These are phyloP conservation scores for Rhazya stricta DNA, from an alignment of 257 asterid species.

Conservation along the genomic window DNA sequence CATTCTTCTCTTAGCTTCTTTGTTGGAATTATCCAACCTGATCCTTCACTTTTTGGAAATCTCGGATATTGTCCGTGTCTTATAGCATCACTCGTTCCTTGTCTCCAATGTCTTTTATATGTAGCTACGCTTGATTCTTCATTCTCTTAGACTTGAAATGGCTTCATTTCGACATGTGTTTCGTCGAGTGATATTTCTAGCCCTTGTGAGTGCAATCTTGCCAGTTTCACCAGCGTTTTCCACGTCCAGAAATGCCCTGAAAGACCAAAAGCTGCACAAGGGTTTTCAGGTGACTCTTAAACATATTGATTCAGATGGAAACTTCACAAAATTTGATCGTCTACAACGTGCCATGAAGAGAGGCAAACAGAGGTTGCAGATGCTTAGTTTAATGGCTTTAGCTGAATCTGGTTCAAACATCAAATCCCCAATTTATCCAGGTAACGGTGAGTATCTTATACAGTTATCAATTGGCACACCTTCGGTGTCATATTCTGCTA, in stretches of 20 bases:
- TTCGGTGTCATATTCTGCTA: slow-evolving; percentile 43
- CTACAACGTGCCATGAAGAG: slow-evolving; percentile 65
- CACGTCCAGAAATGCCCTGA: slow-evolving; percentile 36
- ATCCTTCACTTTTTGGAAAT: slow-evolving; percentile 1
- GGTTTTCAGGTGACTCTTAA: slow-evolving; percentile 53
- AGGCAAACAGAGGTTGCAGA: slow-evolving; percentile 44
- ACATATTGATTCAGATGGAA: slow-evolving; percentile 56
- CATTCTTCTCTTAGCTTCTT: neutral
- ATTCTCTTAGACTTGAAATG: slow-evolving; percentile 6
- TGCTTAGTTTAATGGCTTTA: slow-evolving; percentile 39
- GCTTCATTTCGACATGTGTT: slow-evolving; percentile 16
- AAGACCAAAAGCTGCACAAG: slow-evolving; percentile 7
- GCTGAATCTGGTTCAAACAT: slow-evolving; percentile 29
- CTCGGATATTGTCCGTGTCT: neutral
- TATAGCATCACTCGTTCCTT: neutral
- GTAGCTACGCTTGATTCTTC: neutral
- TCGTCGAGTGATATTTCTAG: slow-evolving; percentile 4
- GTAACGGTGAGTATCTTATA: slow-evolving; percentile 78
- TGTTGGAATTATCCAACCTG: neutral
- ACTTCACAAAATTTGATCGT: slow-evolving; percentile 56
- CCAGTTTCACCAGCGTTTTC: slow-evolving; percentile 31
- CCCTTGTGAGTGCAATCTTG: slow-evolving; percentile 16
- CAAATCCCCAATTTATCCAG: slow-evolving; percentile 59
- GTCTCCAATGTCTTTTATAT: neutral
- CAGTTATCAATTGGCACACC: slow-evolving; percentile 69